Evolutionary conservation across 1,284 basidiomycete genomes (phyloP), one percentile per base, ranked within the genome.

Genomic region (Ceratobasidium sp.): DNA sequence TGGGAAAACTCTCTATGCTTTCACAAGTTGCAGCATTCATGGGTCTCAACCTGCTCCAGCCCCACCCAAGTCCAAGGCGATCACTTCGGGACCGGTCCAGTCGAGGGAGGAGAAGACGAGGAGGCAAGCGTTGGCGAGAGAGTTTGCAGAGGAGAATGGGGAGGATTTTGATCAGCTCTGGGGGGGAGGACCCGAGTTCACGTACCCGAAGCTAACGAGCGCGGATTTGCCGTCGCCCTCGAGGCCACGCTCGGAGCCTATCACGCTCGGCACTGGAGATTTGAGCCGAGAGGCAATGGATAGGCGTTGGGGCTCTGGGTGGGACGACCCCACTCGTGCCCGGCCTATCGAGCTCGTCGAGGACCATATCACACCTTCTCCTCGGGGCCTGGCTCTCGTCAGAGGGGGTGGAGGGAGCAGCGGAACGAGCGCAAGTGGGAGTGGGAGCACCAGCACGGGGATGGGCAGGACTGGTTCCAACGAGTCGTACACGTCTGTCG

Each of bases 381-480:
- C 18, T 23, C 3, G 57, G 57, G 35, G 35, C 35, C 11, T 38
- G 35, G 35, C 35, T 38, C 32, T 35, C 57, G 47, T 32, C 18
- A 14, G 26, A 16, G 35, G 5, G 7, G 47, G 30, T 4, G 50
- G 26, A 18, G 50, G 35, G 38, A 43, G 49, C 59, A 32, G 61
- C 44, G 54, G 50, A 14, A 44, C 49, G 11, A 58, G 55, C 32
- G 23, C 35, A 21, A 67, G 64, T 38, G 23, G 61, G 13, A 67
- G 50, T 23, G 28, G 47, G 7, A 57, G 54, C 28, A 23, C 30
- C 28, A 67, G 64, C 38, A 28, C 64, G 9, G 32, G 64, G 5
- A 67, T 67, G 64, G 50, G 50, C 6, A 30, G 64, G 13, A 67
- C n/a, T 26, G 64, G 64, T 13, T 67, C 64, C n/a, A 46, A 64